Conservation (phyloP, 2,329 filamentous ascomycete genomes). For the Rhexocercosporidium sp. region DNA sequence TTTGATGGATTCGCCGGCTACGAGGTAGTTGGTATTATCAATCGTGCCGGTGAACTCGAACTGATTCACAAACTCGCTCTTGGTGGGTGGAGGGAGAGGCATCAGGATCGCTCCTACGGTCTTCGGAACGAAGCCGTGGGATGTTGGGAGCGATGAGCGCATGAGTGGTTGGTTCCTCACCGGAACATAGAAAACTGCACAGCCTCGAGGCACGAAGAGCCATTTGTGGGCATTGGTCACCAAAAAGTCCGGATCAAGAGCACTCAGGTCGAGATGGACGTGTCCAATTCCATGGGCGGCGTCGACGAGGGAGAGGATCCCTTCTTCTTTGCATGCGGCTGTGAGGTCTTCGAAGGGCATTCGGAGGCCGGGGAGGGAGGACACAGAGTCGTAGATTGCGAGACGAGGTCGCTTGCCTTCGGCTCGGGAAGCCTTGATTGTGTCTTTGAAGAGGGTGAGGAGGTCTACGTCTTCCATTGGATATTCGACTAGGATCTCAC, state of each 20-base stretch:
- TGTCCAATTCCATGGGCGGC: slow-evolving; percentile 87
- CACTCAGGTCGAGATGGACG: slow-evolving; percentile 69
- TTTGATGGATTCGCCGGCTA: slow-evolving; percentile 70
- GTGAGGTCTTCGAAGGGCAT: slow-evolving; percentile 78
- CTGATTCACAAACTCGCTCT: slow-evolving; percentile 65
- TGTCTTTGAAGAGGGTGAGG: slow-evolving; percentile 61
- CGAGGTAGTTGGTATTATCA: slow-evolving; percentile 75
- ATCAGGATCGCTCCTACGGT: slow-evolving; percentile 32
- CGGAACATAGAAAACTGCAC: slow-evolving; percentile 82
- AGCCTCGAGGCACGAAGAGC: slow-evolving; percentile 81
- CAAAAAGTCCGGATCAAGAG: slow-evolving; percentile 82
- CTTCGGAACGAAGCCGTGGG: slow-evolving; percentile 72
- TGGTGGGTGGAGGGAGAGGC: slow-evolving; percentile 47
- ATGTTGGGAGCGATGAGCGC: slow-evolving; percentile 77
- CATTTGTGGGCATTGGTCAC: slow-evolving; percentile 88
- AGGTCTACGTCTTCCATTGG: slow-evolving; percentile 74
- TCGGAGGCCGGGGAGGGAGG: slow-evolving; percentile 76
- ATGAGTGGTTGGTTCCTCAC: slow-evolving; percentile 76
- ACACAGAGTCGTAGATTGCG: slow-evolving; percentile 81
- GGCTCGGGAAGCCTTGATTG: slow-evolving; percentile 57
- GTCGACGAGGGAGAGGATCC: slow-evolving; percentile 73
- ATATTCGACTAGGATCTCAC: slow-evolving; percentile 66
- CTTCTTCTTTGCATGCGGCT: slow-evolving; percentile 66
- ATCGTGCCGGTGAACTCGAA: slow-evolving; percentile 81
- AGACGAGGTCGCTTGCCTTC: slow-evolving; percentile 68